Percentiles rank a stretch among this genome's conserved stretches.
Conservation (phyloP, 1,284 basidiomycete genomes). For the Mycena sp. region DNA sequence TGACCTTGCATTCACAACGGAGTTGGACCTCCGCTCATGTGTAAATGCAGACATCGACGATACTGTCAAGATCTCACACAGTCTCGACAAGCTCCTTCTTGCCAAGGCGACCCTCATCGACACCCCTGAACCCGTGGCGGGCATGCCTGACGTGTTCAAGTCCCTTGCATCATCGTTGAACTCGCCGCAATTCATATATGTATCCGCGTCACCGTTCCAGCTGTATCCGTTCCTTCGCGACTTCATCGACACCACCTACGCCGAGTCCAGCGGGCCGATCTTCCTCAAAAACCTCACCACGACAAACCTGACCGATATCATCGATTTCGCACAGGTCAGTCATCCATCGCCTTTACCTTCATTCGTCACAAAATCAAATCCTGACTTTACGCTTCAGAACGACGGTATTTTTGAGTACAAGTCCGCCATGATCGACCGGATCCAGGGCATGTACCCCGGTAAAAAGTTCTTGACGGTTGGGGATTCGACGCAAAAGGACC, state of each 20-base stretch:
- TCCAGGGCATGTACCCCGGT: slow-evolving; percentile 49
- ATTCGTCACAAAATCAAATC: not conserved
- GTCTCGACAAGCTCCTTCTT: slow-evolving; percentile 44
- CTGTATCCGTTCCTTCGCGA: slow-evolving; percentile 51
- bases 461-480: slow-evolving; percentile 51
- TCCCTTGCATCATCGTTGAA: slow-evolving; percentile 46
- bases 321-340: slow-evolving; percentile 36
- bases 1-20: no score
- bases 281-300: slow-evolving; percentile 49
- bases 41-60: slow-evolving; percentile 57
- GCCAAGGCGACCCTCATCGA: slow-evolving; percentile 50
- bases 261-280: slow-evolving; percentile 48
- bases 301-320: slow-evolving; percentile 39
- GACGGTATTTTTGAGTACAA: slow-evolving; percentile 45
- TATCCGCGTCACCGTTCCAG: slow-evolving; percentile 54
- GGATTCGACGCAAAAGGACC: slow-evolving; percentile 52
- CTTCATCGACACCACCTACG: slow-evolving; percentile 48
- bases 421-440: slow-evolving; percentile 43
- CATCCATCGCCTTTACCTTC: not conserved
- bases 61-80: slow-evolving; percentile 52
- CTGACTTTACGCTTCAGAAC: not conserved
- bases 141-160: slow-evolving; percentile 53
- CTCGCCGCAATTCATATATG: slow-evolving; percentile 50
- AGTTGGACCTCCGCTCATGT: no score
- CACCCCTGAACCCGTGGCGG: slow-evolving; percentile 48